Evolutionary conservation across 768 basidiomycete genomes (phyloP).

Genomic region (Kwoniella bestiolae): DNA sequence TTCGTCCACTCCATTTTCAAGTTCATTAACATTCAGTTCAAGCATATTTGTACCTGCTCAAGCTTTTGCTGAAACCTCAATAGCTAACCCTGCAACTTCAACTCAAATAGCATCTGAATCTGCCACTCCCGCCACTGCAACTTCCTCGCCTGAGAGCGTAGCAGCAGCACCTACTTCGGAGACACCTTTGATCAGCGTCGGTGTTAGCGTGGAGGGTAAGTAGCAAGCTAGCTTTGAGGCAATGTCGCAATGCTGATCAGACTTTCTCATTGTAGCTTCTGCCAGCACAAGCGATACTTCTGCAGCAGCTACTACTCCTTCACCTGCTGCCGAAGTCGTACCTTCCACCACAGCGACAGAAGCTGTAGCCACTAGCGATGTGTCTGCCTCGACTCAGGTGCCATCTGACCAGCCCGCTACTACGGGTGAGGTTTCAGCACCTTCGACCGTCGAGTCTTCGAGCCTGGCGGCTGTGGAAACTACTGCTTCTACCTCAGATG

Average conservation of each 20-base stretch:
- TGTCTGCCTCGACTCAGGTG: not conserved
- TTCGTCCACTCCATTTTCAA: conserved; percentile 7
- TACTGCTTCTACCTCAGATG: not conserved
- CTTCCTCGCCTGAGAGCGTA: not conserved
- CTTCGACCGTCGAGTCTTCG: not conserved
- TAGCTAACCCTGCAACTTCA: conserved; percentile 5
- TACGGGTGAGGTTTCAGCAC: not conserved
- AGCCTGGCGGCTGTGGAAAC: not conserved
- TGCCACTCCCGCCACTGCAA: not conserved
- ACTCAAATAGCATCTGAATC: conserved; percentile 4
- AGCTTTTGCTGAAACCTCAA: not conserved
- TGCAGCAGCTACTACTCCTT: not conserved
- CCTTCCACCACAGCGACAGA: not conserved
- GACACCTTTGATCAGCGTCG: not conserved
- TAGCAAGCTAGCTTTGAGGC: too few relatives aligned
- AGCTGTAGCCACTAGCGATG: not conserved
- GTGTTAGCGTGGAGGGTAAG: not conserved
- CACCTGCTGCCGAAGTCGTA: conserved; percentile 3
- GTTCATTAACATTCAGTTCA: not conserved
- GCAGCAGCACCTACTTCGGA: conserved; percentile 1
- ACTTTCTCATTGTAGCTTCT: not conserved
- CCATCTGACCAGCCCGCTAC: not conserved
- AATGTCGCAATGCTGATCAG: too few relatives aligned
- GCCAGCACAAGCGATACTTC: not conserved
- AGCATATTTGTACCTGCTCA: not conserved